Percentiles rank a stretch among this genome's conserved stretches.
These are phyloP conservation scores for Agarophyton chilense DNA, from an alignment of 23 red algal species.

Conservation along the genomic window DNA sequence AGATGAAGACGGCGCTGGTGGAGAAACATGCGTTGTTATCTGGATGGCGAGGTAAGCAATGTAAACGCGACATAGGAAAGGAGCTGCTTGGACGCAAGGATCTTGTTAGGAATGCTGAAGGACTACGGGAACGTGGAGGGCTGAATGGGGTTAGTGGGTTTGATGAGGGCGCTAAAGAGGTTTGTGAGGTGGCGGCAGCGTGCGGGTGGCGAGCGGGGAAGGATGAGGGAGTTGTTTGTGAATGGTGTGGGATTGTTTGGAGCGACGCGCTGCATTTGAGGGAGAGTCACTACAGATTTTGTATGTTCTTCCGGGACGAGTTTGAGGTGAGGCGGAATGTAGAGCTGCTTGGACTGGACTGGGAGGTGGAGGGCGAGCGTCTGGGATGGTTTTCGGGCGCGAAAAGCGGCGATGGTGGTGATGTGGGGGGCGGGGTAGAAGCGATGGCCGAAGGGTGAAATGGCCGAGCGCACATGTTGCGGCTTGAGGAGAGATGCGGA, in stretches of 20 bases:
- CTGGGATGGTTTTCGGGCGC: not conserved
- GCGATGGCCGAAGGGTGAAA: not conserved
- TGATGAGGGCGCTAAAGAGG: not conserved
- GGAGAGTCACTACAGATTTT: constrained; percentile 6
- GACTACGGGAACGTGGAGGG: not conserved
- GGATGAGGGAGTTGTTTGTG: not conserved
- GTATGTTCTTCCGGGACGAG: not conserved
- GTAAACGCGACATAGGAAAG: constrained; percentile 1
- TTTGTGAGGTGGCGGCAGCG: not conserved
- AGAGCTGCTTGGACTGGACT: constrained; percentile 1
- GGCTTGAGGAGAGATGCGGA: too few relatives aligned
- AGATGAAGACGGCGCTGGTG: constrained; percentile 1
- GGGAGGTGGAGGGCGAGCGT: constrained; percentile 7
- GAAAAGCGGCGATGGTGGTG: not conserved
- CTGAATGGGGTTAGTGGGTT: not conserved
- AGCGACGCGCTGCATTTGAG: not conserved
- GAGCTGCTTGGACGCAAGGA: not conserved
- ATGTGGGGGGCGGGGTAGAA: not conserved
- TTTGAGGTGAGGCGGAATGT: not conserved
- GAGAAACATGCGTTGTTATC: constrained; percentile 18
- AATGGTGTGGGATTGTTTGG: constrained; percentile 2
- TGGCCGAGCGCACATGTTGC: too few relatives aligned
- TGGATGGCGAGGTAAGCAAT: constrained; percentile 24
- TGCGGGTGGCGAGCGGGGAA: not conserved
- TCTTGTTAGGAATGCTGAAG: not conserved